Percentiles rank a stretch among this genome's conserved stretches.
Evolutionary conservation across 148 eudicot species (phyloP).

Genomic region (Heliamphora exappendiculata): DNA sequence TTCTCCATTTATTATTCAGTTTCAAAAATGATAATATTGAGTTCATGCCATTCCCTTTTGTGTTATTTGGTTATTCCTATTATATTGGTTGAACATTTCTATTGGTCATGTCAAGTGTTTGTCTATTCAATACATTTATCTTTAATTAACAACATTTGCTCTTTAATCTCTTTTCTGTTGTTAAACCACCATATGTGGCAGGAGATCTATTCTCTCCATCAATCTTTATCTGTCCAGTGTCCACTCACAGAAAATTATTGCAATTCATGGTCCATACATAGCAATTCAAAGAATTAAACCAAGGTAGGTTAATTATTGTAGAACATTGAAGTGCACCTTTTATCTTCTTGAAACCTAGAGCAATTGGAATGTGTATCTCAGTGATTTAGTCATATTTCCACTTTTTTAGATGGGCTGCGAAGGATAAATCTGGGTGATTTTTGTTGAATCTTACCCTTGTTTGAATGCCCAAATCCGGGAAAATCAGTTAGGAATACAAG

Average conservation of each 20-base stretch:
- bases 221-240: neutral
- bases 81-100: slow-evolving; percentile 10
- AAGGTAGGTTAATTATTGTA: neutral
- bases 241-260: neutral
- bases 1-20: slow-evolving; percentile 7
- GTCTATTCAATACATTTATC: neutral
- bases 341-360: neutral
- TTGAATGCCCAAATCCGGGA: too few species aligned
- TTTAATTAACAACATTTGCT: neutral
- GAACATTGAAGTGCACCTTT: neutral
- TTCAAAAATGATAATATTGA: slow-evolving; percentile 8
- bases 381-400: too few species aligned
- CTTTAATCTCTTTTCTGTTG: neutral
- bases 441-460: too few species aligned
- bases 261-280: neutral
- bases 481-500: too few species aligned
- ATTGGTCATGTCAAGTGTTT: neutral
- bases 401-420: too few species aligned
- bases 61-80: slow-evolving; percentile 5
- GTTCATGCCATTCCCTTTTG: slow-evolving; percentile 7
- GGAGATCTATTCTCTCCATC: neutral
- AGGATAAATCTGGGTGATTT: too few species aligned
- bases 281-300: neutral
- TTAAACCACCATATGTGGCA: neutral
- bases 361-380: neutral